Evolutionary conservation across 1,284 basidiomycete species (phyloP), one percentile per base, ranked within the genome.

Genomic region (Ceratobasidium sp.): DNA sequence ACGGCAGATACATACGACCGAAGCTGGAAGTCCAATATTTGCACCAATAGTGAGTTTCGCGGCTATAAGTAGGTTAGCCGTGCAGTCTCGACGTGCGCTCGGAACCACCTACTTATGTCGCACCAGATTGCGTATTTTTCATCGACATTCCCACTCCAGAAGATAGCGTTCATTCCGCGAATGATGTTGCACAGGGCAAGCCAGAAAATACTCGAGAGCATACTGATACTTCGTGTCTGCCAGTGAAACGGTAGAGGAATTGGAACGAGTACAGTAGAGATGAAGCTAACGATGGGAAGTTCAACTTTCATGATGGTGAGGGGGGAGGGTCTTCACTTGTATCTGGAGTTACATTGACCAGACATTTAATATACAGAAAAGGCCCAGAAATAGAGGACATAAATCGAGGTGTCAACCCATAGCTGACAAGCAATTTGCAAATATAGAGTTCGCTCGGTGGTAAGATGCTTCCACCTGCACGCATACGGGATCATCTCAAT

Each of bases 141-240:
- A 0, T 72, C 69, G 12, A 72, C 71, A 50, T 75, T 76, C 40
- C 77, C 74, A 47, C 74, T 72, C 80, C 80, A 81, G 4, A 78
- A 62, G 25, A 78, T 70, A 3, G 84, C 78, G 74, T 91, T 86
- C 72, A 89, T 76, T n/a, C 80, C 82, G 68, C 80, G 81, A 22
- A 84, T 80, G 12, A 90, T 25, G 73, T 86, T 86, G 31, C 77
- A 78, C 2, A 83, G 69, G 20, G 84, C 77, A 1, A 87, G 80
- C 88, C 88, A 91, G 1, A 80, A 73, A 56, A 89, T 82, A 56
- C 85, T 76, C 60, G 84, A 81, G 10, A 87, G 76, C 13, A 80
- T 80, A 4, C 85, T 82, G n/a, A 85, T 78, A 73, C 87, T 89
- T 70, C 83, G 80, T 1, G 86, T 82, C 70, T 84, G 80, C 74